Evolutionary conservation across 2,329 filamentous ascomycete species (phyloP).

Genomic region (Triangularia setosa): DNA sequence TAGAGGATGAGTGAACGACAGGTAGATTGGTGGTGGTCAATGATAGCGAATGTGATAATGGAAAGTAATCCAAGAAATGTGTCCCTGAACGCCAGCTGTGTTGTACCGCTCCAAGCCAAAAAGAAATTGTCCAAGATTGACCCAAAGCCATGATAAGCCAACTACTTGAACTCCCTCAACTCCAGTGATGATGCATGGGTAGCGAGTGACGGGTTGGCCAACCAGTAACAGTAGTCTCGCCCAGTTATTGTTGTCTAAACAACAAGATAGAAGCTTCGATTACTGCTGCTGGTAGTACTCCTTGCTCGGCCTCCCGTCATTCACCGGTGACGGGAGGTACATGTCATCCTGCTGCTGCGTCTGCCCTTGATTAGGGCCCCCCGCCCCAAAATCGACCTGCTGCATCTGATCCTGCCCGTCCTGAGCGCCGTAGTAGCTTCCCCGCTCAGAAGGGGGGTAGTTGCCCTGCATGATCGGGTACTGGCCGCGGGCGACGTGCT

Average conservation of each 20-base stretch:
- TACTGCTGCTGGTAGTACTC: slow-evolving; percentile 2
- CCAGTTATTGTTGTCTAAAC: too few relatives aligned
- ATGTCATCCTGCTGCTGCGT: not conserved
- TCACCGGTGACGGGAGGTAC: not conserved
- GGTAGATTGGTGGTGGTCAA: not conserved
- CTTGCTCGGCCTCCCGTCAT: slow-evolving; percentile 1
- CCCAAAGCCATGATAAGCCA: too few relatives aligned
- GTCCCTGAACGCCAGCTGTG: not conserved
- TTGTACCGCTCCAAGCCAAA: not conserved
- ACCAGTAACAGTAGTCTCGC: not conserved
- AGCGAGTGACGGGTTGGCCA: not conserved
- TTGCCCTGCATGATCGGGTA: slow-evolving; percentile 3
- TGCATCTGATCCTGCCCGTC: not conserved
- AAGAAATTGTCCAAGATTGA: too few relatives aligned
- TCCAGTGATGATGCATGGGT: not conserved
- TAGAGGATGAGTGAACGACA: not conserved
- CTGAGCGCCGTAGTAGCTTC: not conserved
- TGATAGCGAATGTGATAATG: not conserved
- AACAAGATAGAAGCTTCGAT: not conserved
- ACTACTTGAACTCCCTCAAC: not conserved
- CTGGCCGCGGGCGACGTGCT: slow-evolving; percentile 1
- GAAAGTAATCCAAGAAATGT: not conserved
- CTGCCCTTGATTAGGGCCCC: not conserved
- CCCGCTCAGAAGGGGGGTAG: not conserved
- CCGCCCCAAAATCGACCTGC: not conserved